phyloP scores from a whole-genome alignment of 2,329 filamentous ascomycete species.

The Aspergillus sp. region DNA sequence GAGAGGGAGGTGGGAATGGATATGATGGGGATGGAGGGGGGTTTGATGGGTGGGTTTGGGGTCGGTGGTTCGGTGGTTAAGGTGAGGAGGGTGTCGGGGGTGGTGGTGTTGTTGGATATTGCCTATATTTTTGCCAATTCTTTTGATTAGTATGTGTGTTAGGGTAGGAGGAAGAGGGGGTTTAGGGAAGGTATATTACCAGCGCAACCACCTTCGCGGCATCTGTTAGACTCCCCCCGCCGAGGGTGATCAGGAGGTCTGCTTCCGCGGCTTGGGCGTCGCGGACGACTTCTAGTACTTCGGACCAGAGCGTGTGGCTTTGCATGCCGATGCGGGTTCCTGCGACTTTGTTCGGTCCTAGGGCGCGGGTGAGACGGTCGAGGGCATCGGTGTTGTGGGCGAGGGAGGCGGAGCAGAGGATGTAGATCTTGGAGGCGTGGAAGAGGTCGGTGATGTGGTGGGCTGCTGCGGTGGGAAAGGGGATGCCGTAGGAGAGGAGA shows the following conservation, averaged over 20 bases:
- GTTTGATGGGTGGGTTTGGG: constrained; percentile 18
- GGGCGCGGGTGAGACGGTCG: constrained; percentile 40
- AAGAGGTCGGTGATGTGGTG: constrained; percentile 51
- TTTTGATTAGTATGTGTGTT: background rate
- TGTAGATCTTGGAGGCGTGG: constrained; percentile 50
- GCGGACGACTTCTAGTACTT: constrained; percentile 52
- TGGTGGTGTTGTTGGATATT: constrained; percentile 51
- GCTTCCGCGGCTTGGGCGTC: constrained; percentile 42
- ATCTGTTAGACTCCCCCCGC: constrained; percentile 59
- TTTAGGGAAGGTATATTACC: constrained; percentile 25
- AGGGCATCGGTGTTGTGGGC: constrained; percentile 51
- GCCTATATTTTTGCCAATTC: constrained; percentile 27
- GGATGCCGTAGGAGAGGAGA: constrained; percentile 50
- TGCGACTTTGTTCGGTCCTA: constrained; percentile 43
- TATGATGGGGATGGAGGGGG: constrained; percentile 36
- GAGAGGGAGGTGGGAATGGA: constrained; percentile 47
- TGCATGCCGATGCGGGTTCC: constrained; percentile 55
- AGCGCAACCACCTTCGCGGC: constrained; percentile 56
- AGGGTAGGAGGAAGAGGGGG: background rate
- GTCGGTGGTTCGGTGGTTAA: constrained; percentile 31
- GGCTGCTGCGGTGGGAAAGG: constrained; percentile 48
- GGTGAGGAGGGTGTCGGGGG: constrained; percentile 41
- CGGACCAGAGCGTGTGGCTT: constrained; percentile 56
- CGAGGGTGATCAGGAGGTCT: constrained; percentile 57
- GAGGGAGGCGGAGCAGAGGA: constrained; percentile 55